Percentiles rank a stretch among this genome's conserved stretches.
These are phyloP conservation scores for Geosmithia putterillii DNA, from an alignment of 2,329 filamentous ascomycete genomes.

Conservation along the genomic window DNA sequence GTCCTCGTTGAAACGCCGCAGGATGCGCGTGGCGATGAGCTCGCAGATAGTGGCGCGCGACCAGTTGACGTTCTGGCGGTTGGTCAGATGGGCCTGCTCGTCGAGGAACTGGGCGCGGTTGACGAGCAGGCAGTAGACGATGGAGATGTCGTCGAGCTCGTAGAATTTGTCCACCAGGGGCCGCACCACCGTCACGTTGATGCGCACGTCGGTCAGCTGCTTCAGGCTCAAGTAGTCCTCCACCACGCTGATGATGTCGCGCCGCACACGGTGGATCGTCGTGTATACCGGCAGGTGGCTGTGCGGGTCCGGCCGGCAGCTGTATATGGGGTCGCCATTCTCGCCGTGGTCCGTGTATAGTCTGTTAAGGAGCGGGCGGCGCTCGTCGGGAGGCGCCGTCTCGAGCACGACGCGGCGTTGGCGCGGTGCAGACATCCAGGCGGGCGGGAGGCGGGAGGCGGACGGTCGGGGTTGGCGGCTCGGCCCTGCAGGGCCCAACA, in stretches of 20 bases:
- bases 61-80: conserved; percentile 70
- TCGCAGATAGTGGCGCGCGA: conserved; percentile 72
- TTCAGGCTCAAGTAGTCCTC: conserved; percentile 56
- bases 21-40: conserved; percentile 64
- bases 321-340: conserved; percentile 28
- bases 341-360: conserved; percentile 15
- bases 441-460: background rate
- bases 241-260: conserved; percentile 50
- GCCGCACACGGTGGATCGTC: conserved; percentile 61
- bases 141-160: conserved; percentile 65
- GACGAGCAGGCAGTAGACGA: conserved; percentile 75
- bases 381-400: conserved; percentile 16
- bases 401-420: conserved; percentile 17
- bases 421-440: conserved; percentile 1
- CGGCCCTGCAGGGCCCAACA: too few species aligned
- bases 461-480: background rate
- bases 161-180: conserved; percentile 78
- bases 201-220: conserved; percentile 67
- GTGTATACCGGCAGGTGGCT: conserved; percentile 59
- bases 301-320: conserved; percentile 45
- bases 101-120: conserved; percentile 70
- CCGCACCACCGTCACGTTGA: conserved; percentile 69
- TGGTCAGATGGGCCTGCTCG: conserved; percentile 63
- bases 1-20: conserved; percentile 69
- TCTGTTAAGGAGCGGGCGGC: conserved; percentile 20